These are phyloP conservation scores for Paspalum vaginatum DNA, from an alignment of 176 grass and related monocot genomes.

Conservation along the genomic window DNA sequence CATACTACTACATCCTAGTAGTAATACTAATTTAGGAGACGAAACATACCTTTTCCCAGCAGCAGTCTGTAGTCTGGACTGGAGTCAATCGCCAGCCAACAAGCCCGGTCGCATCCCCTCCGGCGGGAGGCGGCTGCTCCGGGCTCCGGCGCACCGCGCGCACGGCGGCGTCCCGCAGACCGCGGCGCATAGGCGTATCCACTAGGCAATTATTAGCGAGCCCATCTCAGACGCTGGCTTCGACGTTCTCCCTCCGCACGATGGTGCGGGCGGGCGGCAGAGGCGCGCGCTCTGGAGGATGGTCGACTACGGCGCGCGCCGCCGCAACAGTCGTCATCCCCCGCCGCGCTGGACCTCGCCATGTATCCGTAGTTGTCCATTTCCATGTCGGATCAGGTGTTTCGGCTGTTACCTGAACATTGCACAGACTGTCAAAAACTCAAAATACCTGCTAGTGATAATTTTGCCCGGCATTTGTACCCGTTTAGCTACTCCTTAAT, in stretches of 20 bases:
- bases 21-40: no score
- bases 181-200: constrained; percentile 1
- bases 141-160: neutral
- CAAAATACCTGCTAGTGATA: no score
- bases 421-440: neutral
- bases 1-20: no score
- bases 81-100: no score
- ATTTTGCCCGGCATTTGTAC: no score
- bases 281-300: neutral
- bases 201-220: neutral
- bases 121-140: neutral
- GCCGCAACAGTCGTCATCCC: neutral
- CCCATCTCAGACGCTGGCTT: neutral
- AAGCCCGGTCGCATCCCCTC: neutral
- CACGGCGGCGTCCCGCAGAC: neutral
- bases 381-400: neutral
- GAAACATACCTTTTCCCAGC: no score
- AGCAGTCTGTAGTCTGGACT: no score
- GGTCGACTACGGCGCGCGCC: neutral
- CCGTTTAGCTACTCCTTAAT: no score
- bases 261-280: neutral
- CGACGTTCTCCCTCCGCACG: neutral
- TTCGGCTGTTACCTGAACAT: neutral
- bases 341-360: neutral
- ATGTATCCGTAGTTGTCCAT: neutral